These are phyloP conservation scores for Phytophthora agathidicida DNA, from an alignment of 352 stramenopile species.

Conservation along the genomic window DNA sequence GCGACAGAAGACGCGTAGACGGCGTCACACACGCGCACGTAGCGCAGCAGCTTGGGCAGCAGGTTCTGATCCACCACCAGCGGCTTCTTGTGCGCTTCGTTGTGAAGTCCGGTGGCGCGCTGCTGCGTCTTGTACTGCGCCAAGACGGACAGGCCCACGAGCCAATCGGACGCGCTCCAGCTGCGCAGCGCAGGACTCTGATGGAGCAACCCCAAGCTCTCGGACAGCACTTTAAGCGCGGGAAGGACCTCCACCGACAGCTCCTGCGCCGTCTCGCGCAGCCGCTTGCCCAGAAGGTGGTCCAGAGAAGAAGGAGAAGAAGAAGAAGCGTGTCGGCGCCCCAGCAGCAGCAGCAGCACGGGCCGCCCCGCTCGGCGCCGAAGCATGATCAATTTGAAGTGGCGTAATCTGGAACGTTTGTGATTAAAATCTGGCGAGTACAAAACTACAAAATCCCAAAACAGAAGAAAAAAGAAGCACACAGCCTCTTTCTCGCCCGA, in stretches of 20 bases:
- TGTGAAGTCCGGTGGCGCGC: conserved; percentile 26
- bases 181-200: conserved; percentile 65
- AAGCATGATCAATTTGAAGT: conserved; percentile 29
- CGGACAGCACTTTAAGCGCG: conserved; percentile 75
- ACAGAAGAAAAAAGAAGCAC: no score
- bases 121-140: conserved; percentile 70
- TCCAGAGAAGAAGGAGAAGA: conserved; percentile 31
- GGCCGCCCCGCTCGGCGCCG: background rate
- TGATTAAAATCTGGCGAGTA: no score
- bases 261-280: conserved; percentile 40
- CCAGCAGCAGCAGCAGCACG: background rate
- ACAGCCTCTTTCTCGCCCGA: no score
- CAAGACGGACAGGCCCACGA: conserved; percentile 79
- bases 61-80: conserved; percentile 32
- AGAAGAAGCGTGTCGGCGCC: conserved; percentile 3
- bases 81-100: conserved; percentile 35
- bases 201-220: conserved; percentile 69
- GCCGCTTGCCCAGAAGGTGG: conserved; percentile 20
- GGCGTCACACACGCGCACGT: conserved; percentile 69
- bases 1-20: conserved; percentile 66
- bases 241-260: conserved; percentile 70
- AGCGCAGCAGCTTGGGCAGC: conserved; percentile 44
- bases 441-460: no score
- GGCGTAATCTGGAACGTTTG: no score
- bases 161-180: conserved; percentile 82